Base-by-base conservation (phyloP, 164 flowering plant species). In the Tetrastigma voinierianum region DNA sequence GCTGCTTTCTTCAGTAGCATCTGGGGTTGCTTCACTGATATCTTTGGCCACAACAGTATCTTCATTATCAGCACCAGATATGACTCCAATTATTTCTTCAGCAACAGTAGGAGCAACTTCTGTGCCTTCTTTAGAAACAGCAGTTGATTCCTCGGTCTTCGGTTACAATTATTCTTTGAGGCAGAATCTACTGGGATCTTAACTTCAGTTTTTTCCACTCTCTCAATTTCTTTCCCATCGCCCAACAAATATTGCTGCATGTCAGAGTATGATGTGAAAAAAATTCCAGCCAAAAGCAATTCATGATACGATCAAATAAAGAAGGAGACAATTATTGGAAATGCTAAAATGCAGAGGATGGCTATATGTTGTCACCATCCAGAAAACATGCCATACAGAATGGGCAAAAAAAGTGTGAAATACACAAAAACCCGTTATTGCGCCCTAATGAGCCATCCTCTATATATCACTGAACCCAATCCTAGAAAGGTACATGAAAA, bases 191-290 rank as follows among this genome's bases (percentile, higher is more conserved):
- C 60, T 9, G 73, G 64, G 23, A 58, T 66, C 59, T 69, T 79
- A 51, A 61, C 86, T 65, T 72, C 78, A 64, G 59, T 63, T 18
- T 46, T 78, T 72, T 82, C 87, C 19, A 53, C 83, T 51, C 81
- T 64, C 70, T 20, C 56, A 20, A 63, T 77, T 75, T 65, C 80
- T 65, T 76, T 76, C 48, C 65, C 78, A 72, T 77, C 59, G 40
- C 40, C 62, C 76, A 86, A 70, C 2, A 56, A 54, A 62, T 86
- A 86, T 64, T 84, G 78, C 88, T 86, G 76, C 52, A 68, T 13
- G 47, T 20, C 23, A 65, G 59, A 71, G 40, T 59, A 61, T 8
- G 40, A 0, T 32, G 2, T 32, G 40, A 32, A 32, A 32, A 32
- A 32, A 7, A 3, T 32, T 32, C 40, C 40, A 32, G 40, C 40